Base-by-base conservation (phyloP, 2,329 filamentous ascomycete species). In the Plectosphaerella sp. region DNA sequence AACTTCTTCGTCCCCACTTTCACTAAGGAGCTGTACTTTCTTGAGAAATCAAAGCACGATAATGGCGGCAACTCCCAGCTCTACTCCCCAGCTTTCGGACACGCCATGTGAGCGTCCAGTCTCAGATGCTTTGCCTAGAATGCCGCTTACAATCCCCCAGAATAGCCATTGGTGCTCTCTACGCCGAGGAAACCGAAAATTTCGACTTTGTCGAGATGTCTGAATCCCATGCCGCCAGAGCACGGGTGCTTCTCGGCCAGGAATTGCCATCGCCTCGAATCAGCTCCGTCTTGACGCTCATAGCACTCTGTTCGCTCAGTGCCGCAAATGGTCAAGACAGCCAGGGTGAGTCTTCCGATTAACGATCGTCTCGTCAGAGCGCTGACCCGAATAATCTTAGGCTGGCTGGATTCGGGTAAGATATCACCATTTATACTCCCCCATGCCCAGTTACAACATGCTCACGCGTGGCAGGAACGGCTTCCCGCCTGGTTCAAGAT, bases 91-190 rank as follows among this genome's bases (percentile, higher is more conserved):
- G 24, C 48, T 25, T 28, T 50, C n/a, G 48, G 48, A 16, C 33
- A 50, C 24, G 48, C 48, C 39, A 36, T 50, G 48, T 50, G 20
- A 50, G 48, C 18, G 10, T n/a, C n/a, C n/a, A n/a, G n/a, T 3
- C 43, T 22, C 16, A 7, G 24, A 22, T 14, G 14, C 4, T 3
- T n/a, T 3, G 15, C 11, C 14, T 9, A 9, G 24, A 39, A 39
- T 12, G 14, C n/a, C 8, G 37, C 37, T n/a, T 8, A n/a, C 16
- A 14, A 3, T n/a, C 14, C 8, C 8, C 37, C n/a, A 39, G 37
- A 18, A 4, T 39, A 8, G 37, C 37, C 14, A 12, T 39, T 15
- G 37, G 37, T 39, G 16, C 37, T 12, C 37, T 39, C 6, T 39
- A 39, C 16, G 14, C 37, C 14, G 37, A 39, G 3, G 37, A 39